Base-by-base conservation (phyloP, 176 grass and related monocot species). In the Poa annua region DNA sequence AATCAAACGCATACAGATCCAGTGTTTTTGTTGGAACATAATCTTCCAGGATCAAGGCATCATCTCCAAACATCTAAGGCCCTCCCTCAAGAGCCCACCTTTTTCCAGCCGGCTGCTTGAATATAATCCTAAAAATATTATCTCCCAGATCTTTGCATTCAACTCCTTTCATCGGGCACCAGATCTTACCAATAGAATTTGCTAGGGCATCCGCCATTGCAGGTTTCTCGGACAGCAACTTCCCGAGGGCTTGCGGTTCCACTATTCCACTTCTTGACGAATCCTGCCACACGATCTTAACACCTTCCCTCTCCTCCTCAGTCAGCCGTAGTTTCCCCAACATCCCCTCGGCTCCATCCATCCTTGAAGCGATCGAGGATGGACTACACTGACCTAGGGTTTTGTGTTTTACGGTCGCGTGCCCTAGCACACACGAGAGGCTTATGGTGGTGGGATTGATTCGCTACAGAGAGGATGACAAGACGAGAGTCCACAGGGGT, bases 101-200 rank as follows among this genome's bases (percentile, higher is more conserved):
- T 42, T 42, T 42, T 21, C 54, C 0, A 21, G 20, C 7, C 0
- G 20, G 0, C 10, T 56, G 2, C 2, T 21, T 21, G 20, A 56
- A 21, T 10, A 0, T 56, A 2, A 42, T 5, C 8, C 8, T 6
- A 10, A 42, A 42, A 0, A 42, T 42, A 10, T 42, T 42, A 5
- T 42, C 41, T 42, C 41, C 41, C 8, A 42, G 1, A 42, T 42
- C 41, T 10, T 42, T 42, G 8, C 54, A 10, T 0, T 56, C 8
- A 4, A 56, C 1, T 5, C 54, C 54, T 9, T 9, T 56, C 8
- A 56, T 56, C 1, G 53, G 54, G 6, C 54, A 56, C 54, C 54
- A 21, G 0, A 21, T 21, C 8, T 4, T 21, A 3, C 20, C 20
- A 0, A 56, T 0, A 0, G 54, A n/a, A 0, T 56, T 9, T 4